phyloP scores from a whole-genome alignment of 2,329 filamentous ascomycete species.

The Aspergillus intermedius region DNA sequence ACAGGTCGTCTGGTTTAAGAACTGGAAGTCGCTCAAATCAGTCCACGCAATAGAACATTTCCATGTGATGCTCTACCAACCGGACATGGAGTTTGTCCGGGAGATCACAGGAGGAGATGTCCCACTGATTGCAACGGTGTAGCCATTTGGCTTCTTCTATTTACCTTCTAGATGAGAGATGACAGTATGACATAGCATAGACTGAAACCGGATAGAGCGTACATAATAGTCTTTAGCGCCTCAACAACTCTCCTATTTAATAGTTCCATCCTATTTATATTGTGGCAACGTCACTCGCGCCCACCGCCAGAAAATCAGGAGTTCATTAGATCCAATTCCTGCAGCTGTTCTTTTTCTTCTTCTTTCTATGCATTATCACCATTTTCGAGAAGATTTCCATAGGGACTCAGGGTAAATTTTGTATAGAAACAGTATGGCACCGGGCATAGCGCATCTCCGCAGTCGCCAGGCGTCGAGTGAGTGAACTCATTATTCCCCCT shows the following conservation, averaged over 20 bases:
- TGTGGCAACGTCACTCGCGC: constrained; percentile 10
- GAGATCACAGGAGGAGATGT: constrained; percentile 69
- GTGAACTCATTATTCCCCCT: neutral
- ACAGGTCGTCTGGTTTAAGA: constrained; percentile 81
- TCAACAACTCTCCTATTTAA: too few relatives aligned
- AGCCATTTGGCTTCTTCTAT: neutral
- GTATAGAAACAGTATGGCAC: too few relatives aligned
- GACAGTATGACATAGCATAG: too few relatives aligned
- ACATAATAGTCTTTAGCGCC: neutral
- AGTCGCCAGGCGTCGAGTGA: neutral
- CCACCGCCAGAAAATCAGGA: constrained; percentile 1
- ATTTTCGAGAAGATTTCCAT: too few relatives aligned
- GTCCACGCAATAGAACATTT: constrained; percentile 87
- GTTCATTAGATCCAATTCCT: neutral
- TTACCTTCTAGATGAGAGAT: neutral
- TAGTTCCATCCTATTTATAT: neutral
- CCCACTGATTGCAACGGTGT: constrained; percentile 51
- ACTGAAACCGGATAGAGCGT: neutral
- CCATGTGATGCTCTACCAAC: constrained; percentile 82
- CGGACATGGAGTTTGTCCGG: constrained; percentile 62
- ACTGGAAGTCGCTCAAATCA: constrained; percentile 79
- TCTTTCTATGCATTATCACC: neutral
- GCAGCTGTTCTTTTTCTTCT: neutral
- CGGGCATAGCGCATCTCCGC: too few relatives aligned
- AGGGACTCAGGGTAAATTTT: too few relatives aligned